Evolutionary conservation across 2,329 filamentous ascomycete species (phyloP).

Genomic region (Arthrobotrys conoides): DNA sequence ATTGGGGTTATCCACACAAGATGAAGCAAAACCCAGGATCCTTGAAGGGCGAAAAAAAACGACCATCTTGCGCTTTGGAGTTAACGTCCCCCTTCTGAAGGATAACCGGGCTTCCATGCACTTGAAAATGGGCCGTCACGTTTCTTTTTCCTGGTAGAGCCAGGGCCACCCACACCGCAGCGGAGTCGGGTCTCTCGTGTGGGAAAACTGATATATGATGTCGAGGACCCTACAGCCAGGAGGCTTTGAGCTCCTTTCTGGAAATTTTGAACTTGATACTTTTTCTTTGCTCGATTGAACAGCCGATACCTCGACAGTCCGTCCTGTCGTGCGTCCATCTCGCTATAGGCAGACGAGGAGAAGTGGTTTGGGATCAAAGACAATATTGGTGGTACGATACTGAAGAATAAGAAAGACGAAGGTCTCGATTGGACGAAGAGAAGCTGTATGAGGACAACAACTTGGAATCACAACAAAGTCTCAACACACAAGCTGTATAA

Average conservation of each 20-base stretch:
- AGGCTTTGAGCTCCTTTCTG: conserved; percentile 24
- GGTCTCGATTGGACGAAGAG: conserved; percentile 35
- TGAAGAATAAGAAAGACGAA: conserved; percentile 9
- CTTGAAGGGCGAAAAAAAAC: conserved; percentile 45
- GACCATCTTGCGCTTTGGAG: conserved; percentile 41
- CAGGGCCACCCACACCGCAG: conserved; percentile 48
- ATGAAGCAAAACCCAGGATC: conserved; percentile 53
- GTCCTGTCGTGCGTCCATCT: conserved; percentile 34
- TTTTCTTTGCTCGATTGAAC: conserved; percentile 48
- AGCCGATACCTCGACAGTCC: conserved; percentile 43
- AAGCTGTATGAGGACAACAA: conserved; percentile 36
- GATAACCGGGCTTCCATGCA: conserved; percentile 50
- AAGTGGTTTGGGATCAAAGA: conserved; percentile 38
- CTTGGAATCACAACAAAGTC: conserved; percentile 17
- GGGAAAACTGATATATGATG: conserved; percentile 58
- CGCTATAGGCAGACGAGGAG: conserved; percentile 47
- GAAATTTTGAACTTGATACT: conserved; percentile 29
- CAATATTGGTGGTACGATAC: conserved; percentile 36
- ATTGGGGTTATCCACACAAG: conserved; percentile 57
- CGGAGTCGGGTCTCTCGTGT: conserved; percentile 23
- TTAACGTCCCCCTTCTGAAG: conserved; percentile 39
- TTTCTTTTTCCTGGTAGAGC: conserved; percentile 52
- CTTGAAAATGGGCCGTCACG: conserved; percentile 29
- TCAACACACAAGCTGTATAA: conserved; percentile 38
- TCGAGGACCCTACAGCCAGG: conserved; percentile 45